These are phyloP conservation scores for Pleodorina starrii DNA, from an alignment of 139 green algal genomes.

Conservation along the genomic window DNA sequence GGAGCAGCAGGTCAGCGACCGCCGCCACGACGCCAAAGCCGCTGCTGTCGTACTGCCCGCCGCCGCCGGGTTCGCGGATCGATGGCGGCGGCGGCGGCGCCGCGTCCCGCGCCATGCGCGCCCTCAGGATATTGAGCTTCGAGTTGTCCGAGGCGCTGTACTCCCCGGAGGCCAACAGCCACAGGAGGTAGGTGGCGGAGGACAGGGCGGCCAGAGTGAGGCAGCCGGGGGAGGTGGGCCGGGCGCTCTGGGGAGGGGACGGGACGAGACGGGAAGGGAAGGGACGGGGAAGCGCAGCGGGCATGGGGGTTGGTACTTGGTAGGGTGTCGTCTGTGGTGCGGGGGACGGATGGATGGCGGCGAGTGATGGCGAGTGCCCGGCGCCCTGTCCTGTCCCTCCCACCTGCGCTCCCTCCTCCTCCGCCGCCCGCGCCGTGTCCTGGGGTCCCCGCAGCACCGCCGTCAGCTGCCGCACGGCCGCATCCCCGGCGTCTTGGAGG, in stretches of 20 bases:
- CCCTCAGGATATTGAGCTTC: constrained; percentile 20
- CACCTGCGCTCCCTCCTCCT: neutral
- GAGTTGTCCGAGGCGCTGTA: neutral
- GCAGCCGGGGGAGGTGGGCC: neutral
- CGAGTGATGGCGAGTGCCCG: too few species aligned
- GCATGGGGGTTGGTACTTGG: too few species aligned
- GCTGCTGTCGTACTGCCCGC: neutral
- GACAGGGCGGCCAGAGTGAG: neutral
- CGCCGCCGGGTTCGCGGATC: neutral
- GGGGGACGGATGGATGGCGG: too few species aligned
- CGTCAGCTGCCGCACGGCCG: neutral
- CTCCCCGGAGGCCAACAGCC: constrained; percentile 10
- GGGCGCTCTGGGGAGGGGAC: neutral
- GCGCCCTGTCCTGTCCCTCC: too few species aligned
- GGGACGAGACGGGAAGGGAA: too few species aligned
- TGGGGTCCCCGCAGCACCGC: neutral
- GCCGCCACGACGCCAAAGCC: constrained; percentile 3
- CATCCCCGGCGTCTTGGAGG: neutral
- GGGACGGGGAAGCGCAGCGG: too few species aligned
- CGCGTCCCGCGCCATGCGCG: neutral
- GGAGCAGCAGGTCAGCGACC: neutral
- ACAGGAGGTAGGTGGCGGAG: constrained; percentile 39
- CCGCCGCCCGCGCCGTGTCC: neutral
- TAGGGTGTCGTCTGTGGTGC: too few species aligned
- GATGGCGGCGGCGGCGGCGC: neutral